A percentile compares a stretch with the other conserved stretches of the same genome.
These are phyloP conservation scores for Fusarium goolgardi DNA, from an alignment of 2,329 filamentous ascomycete species.

Conservation along the genomic window DNA sequence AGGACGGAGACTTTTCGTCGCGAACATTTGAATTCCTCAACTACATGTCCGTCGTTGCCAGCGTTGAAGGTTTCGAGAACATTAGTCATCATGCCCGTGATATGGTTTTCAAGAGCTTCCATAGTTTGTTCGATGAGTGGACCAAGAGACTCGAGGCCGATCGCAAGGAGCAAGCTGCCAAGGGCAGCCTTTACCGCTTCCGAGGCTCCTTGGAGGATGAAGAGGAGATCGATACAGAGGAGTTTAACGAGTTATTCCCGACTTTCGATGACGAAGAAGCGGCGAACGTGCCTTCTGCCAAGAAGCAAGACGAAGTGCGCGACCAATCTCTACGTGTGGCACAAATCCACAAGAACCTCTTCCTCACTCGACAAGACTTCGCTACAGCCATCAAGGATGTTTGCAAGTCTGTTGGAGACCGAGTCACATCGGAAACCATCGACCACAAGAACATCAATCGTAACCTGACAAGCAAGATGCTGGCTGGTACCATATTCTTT, in stretches of 20 bases:
- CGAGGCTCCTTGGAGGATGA: constrained; percentile 80
- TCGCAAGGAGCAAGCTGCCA: constrained; percentile 77
- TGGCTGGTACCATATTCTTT: constrained; percentile 74
- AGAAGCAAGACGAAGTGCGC: constrained; percentile 58
- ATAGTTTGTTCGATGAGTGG: constrained; percentile 83
- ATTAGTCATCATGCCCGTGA: constrained; percentile 60
- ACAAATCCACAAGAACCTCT: constrained; percentile 67
- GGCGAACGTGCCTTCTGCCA: constrained; percentile 49
- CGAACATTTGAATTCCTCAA: constrained; percentile 59
- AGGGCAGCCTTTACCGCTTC: constrained; percentile 84
- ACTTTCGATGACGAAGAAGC: constrained; percentile 71
- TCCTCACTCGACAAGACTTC: constrained; percentile 58
- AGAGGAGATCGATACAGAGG: constrained; percentile 77
- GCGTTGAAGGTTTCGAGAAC: constrained; percentile 60
- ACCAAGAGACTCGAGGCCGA: constrained; percentile 80
- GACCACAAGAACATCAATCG: constrained; percentile 49
- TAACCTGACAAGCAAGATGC: constrained; percentile 63
- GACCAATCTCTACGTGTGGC: constrained; percentile 71
- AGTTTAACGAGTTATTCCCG: constrained; percentile 86
- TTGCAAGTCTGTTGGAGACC: constrained; percentile 58
- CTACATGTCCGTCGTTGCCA: constrained; percentile 50
- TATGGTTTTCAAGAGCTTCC: constrained; percentile 73
- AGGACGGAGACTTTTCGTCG: constrained; percentile 35
- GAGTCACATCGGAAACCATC: constrained; percentile 48
- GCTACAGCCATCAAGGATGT: constrained; percentile 58